Evolutionary conservation across 2,329 filamentous ascomycete genomes (phyloP).

Genomic region (Alternaria viburni): DNA sequence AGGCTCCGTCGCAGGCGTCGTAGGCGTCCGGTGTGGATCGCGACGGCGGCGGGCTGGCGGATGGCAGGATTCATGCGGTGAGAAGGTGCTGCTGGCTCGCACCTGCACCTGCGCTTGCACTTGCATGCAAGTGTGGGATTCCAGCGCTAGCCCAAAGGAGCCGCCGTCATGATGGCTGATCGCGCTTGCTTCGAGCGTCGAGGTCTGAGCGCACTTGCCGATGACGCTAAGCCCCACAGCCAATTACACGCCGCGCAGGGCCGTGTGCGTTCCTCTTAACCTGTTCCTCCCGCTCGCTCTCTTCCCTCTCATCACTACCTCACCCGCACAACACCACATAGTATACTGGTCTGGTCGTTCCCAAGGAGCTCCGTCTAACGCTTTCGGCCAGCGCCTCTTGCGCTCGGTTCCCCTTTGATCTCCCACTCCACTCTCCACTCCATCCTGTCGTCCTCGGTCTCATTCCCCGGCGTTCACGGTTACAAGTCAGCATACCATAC

Average conservation of each 20-base stretch:
- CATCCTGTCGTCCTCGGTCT: slow-evolving; percentile 40
- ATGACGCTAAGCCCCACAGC: slow-evolving; percentile 24
- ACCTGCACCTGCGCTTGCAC: neutral
- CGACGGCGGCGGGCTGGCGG: slow-evolving; percentile 11
- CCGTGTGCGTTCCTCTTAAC: slow-evolving; percentile 30
- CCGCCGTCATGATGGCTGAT: slow-evolving; percentile 19
- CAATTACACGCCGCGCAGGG: slow-evolving; percentile 25
- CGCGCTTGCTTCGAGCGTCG: slow-evolving; percentile 21
- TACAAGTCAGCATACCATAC: slow-evolving; percentile 37
- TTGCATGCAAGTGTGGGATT: slow-evolving; percentile 14
- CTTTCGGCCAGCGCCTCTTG: slow-evolving; percentile 52
- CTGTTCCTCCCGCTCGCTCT: slow-evolving; percentile 35
- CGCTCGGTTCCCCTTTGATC: slow-evolving; percentile 46
- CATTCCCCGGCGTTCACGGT: slow-evolving; percentile 48
- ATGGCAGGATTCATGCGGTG: slow-evolving; percentile 22
- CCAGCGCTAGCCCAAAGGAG: slow-evolving; percentile 4
- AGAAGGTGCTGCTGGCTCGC: slow-evolving; percentile 16
- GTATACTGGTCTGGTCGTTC: slow-evolving; percentile 45
- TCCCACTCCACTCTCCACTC: slow-evolving; percentile 14
- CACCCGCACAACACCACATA: slow-evolving; percentile 30
- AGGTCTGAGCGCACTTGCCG: slow-evolving; percentile 23
- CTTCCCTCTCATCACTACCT: slow-evolving; percentile 33
- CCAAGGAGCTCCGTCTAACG: slow-evolving; percentile 41
- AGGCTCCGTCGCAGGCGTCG: slow-evolving; percentile 9
- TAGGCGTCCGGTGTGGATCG: slow-evolving; percentile 8